These are phyloP conservation scores for Neofusicoccum cordaticola DNA, from an alignment of 2,329 filamentous ascomycete species.

Conservation along the genomic window DNA sequence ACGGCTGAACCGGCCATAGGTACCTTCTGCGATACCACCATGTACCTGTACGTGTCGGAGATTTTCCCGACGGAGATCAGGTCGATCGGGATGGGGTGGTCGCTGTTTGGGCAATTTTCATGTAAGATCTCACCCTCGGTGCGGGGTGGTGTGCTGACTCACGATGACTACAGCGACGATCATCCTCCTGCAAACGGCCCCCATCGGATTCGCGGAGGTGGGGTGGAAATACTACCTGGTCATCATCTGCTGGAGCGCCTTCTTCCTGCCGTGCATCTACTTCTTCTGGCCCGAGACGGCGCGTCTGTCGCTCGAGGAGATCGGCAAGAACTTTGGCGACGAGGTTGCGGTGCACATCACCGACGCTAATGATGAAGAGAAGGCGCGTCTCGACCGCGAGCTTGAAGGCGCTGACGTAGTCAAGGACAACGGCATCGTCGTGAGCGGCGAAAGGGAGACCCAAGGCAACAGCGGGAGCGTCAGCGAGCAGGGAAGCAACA, in stretches of 20 bases:
- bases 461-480: not conserved
- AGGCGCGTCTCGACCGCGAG: slow-evolving; percentile 15
- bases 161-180: slow-evolving; percentile 25
- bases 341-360: slow-evolving; percentile 31
- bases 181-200: slow-evolving; percentile 45
- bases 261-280: slow-evolving; percentile 44
- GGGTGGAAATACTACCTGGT: slow-evolving; percentile 54
- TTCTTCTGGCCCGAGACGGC: slow-evolving; percentile 37
- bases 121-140: not conserved
- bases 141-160: not conserved
- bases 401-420: slow-evolving; percentile 13
- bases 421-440: slow-evolving; percentile 3
- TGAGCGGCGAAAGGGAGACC: not conserved
- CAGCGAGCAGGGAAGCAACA: not conserved
- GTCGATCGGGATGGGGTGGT: slow-evolving; percentile 53
- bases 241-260: slow-evolving; percentile 28
- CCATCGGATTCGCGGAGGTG: slow-evolving; percentile 31
- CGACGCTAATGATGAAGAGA: slow-evolving; percentile 19
- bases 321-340: slow-evolving; percentile 49
- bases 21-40: slow-evolving; percentile 41
- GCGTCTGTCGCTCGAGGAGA: slow-evolving; percentile 46
- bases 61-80: slow-evolving; percentile 49
- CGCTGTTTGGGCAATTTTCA: slow-evolving; percentile 42
- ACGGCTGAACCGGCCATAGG: slow-evolving; percentile 22
- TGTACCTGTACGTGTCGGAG: slow-evolving; percentile 41